Evolutionary conservation across 805 yeast species (phyloP), one percentile per base, ranked within the genome.

Genomic region (Saccharomyces eubayanus): DNA sequence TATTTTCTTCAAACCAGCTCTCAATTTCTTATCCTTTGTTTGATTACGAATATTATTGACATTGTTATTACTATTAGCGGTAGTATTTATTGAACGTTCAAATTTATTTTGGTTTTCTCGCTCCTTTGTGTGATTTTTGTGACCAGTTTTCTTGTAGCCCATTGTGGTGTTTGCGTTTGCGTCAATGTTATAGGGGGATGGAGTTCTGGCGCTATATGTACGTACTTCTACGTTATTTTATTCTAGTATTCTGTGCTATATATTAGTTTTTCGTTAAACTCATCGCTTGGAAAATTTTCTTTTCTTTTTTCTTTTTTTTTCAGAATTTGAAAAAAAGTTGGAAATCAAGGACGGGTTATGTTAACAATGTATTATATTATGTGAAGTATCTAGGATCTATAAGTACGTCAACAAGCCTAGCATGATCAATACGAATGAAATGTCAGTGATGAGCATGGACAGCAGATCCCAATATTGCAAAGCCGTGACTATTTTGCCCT

Each of bases 1-100:
- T 40, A 83, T 71, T 60, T 82, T 77, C 59, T 82, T 82, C 63
- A 92, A 66, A 24, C 83, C 83, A 24, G 87, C 82, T 63, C 80
- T 80, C 52, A 87, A 72, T 64, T 80, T 80, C 63, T 76, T 79
- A 65, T 84, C 87, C 61, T 77, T 83, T 45, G 80, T 70, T 57
- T 65, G 63, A 53, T 54, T 62, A 20, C 57, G 53, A 41, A 31
- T 21, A 16, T 51, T 49, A 10, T 58, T 56, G 21, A 50, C 27
- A 20, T 48, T 47, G 28, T 51, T 56, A 20, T 51, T 57, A 8
- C 52, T 49, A 24, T 52, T 24, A 24, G 24, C 24, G 24, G 24
- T 24, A 16, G 43, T 16, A 36, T 6, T 6, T 47, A 46, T 28
- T 16, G 60, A 50, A 51, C 77, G 68, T 54, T 71, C 74, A 54